These are phyloP conservation scores for Phycomyces blakesleeanus DNA, from an alignment of 192 early-diverging fungal genomes.

Conservation along the genomic window DNA sequence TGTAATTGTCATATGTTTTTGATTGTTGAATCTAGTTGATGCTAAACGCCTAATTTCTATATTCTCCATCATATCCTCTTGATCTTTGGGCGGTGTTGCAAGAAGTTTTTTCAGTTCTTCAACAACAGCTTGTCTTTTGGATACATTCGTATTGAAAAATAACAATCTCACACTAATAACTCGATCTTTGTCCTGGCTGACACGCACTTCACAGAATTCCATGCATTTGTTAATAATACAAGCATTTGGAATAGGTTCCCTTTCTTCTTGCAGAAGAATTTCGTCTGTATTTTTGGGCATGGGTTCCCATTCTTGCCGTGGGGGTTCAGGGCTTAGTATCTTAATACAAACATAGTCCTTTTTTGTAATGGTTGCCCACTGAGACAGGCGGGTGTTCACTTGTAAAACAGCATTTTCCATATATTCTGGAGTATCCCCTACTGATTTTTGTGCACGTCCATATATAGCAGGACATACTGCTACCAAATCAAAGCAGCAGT, in stretches of 20 bases:
- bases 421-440: not conserved
- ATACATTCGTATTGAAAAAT: slow-evolving; percentile 31
- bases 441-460: not conserved
- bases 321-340: slow-evolving; percentile 4
- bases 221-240: slow-evolving; percentile 4
- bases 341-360: slow-evolving; percentile 30
- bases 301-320: not conserved
- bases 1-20: not conserved
- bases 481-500: slow-evolving; percentile 40
- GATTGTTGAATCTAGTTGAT: not conserved
- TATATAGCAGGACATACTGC: slow-evolving; percentile 8
- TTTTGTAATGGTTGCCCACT: slow-evolving; percentile 20
- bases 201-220: slow-evolving; percentile 29
- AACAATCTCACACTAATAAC: slow-evolving; percentile 22
- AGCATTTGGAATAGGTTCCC: not conserved
- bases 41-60: not conserved
- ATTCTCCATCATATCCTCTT: not conserved
- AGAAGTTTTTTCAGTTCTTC: slow-evolving; percentile 20
- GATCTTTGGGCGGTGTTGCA: not conserved
- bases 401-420: not conserved
- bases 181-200: slow-evolving; percentile 26
- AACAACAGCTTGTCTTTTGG: slow-evolving; percentile 10
- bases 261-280: not conserved
- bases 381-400: not conserved
- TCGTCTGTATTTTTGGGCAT: not conserved